A percentile compares a stretch with the other conserved stretches of the same genome.
Conservation (phyloP, 78 protist genomes). For the Polysphondylium violaceum region DNA sequence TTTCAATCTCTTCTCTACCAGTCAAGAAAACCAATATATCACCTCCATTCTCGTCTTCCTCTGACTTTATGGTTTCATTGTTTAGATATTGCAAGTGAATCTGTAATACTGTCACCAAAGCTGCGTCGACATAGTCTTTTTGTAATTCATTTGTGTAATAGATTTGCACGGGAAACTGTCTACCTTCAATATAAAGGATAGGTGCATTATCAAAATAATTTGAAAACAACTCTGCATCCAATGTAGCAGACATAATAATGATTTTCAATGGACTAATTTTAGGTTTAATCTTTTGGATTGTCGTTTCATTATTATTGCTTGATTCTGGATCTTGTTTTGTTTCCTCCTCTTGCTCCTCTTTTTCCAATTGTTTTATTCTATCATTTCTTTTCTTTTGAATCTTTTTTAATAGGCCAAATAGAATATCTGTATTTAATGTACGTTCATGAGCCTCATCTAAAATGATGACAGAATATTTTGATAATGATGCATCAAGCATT, state of each 20-base stretch:
- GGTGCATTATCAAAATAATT: slow-evolving; percentile 86
- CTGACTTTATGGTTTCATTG: slow-evolving; percentile 90
- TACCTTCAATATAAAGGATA: slow-evolving; percentile 79
- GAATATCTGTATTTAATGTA: slow-evolving; percentile 91
- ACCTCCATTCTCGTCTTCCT: slow-evolving; percentile 88
- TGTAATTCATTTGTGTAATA: slow-evolving; percentile 62
- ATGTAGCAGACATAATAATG: slow-evolving; percentile 95
- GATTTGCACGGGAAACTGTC: slow-evolving; percentile 78
- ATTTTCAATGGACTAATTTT: neutral
- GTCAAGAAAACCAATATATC: slow-evolving; percentile 96
- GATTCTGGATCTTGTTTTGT: slow-evolving; percentile 77
- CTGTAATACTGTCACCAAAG: slow-evolving; percentile 80
- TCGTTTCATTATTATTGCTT: slow-evolving; percentile 78
- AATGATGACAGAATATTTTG: slow-evolving; percentile 83
- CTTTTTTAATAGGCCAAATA: slow-evolving; percentile 87
- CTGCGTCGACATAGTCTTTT: slow-evolving; percentile 81
- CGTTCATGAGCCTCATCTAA: slow-evolving; percentile 97
- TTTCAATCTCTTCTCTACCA: slow-evolving; percentile 95
- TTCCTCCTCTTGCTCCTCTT: too few species aligned
- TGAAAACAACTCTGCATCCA: slow-evolving; percentile 86
- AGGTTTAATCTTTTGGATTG: slow-evolving; percentile 18
- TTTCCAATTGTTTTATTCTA: too few species aligned
- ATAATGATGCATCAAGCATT: slow-evolving; percentile 84
- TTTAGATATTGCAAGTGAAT: slow-evolving; percentile 92
- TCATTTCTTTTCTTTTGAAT: slow-evolving; percentile 54